Evolutionary conservation across 2,329 filamentous ascomycete species (phyloP), one percentile per base, ranked within the genome.

Genomic region (Fusarium graminum): DNA sequence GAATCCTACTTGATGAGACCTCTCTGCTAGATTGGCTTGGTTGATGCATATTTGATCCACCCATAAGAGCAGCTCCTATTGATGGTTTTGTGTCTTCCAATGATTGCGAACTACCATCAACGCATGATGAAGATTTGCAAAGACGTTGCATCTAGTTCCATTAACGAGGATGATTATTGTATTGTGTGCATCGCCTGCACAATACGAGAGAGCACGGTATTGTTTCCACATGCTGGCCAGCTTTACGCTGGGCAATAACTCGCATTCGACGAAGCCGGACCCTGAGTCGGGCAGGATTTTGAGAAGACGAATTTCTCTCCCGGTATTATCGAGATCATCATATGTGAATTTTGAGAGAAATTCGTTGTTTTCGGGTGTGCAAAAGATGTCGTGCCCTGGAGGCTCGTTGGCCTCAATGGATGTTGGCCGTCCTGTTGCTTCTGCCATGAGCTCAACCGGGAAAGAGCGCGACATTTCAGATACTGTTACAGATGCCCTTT

Each of bases 21-120:
- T 41, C 11, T 64, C 61, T 0, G 25, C 7, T 0, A 63, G 34
- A 25, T 64, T 34, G 1, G 17, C 17, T 12, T 64, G 61, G 3
- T 64, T 58, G 19, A 64, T 64, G 4, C 61, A 64, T 4, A 64
- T 34, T 7, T 64, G 61, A 22, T 64, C 61, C 0, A 41, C 47
- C 61, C 61, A 64, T 2, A 64, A 16, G 2, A 63, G 10, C 0
- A 63, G 12, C 3, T 49, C 42, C 3, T 14, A 1, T 6, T 34
- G 9, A 1, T 13, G 2, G 0, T n/a, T 3, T 1, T 45, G 17
- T 0, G 4, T 39, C 13, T 28, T 12, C 59, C 59, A 59, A 6
- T 53, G 46, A 7, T 45, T 12, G 1, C 47, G 52, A 8, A 16
- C 43, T 0, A 3, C 9, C 10, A 2, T 28, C 22, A 64, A 16